phyloP scores from a whole-genome alignment of 1,139 yeast species.

The Sugiyamaella novakii region DNA sequence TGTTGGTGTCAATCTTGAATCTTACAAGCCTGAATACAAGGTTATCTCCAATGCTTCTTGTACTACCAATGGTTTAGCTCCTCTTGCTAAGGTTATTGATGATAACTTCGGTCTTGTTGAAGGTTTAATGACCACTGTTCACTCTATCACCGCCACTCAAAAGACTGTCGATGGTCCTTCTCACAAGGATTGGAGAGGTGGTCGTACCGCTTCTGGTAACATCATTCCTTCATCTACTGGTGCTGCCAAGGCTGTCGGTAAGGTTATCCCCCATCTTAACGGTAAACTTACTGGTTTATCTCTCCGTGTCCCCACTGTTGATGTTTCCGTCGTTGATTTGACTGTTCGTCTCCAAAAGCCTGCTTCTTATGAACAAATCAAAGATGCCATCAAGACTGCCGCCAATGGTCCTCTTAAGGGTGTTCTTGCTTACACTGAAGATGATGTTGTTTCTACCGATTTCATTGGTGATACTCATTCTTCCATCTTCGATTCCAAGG shows the following conservation, averaged over 20 bases:
- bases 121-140: conserved; percentile 90
- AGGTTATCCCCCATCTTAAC: conserved; percentile 83
- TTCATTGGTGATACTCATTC: conserved; percentile 78
- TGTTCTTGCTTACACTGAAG: conserved; percentile 79
- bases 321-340: conserved; percentile 78
- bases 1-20: conserved; percentile 76
- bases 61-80: conserved; percentile 90
- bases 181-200: conserved; percentile 95
- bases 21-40: conserved; percentile 68
- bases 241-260: conserved; percentile 93
- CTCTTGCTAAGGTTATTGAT: conserved; percentile 80
- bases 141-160: conserved; percentile 89
- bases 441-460: conserved; percentile 83
- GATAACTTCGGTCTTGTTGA: conserved; percentile 80
- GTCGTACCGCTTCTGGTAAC: conserved; percentile 89
- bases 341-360: conserved; percentile 69
- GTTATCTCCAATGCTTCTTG: conserved; percentile 86
- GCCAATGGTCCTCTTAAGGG: conserved; percentile 74
- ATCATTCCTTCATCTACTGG: conserved; percentile 89
- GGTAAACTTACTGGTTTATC: conserved; percentile 91
- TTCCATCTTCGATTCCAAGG: conserved; percentile 81
- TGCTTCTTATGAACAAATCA: conserved; percentile 74
- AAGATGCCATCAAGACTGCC: conserved; percentile 64
- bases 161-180: conserved; percentile 92
- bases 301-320: conserved; percentile 84